Conservation (phyloP, 805 yeast species). For the Spathaspora arborariae region DNA sequence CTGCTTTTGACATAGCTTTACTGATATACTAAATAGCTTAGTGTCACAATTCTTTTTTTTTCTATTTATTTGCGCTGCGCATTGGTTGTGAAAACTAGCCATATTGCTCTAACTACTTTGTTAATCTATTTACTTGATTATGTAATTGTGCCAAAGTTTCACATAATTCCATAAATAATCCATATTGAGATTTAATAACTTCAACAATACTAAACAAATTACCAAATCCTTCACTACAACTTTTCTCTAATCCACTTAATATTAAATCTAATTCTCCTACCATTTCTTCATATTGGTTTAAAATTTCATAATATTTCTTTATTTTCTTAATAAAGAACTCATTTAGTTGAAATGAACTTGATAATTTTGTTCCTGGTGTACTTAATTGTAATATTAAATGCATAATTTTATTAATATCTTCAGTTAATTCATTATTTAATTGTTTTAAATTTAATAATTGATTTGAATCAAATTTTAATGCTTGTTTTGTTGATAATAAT, state of each 20-base stretch:
- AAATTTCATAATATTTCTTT: slow-evolving; percentile 43
- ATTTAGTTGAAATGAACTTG: slow-evolving; percentile 53
- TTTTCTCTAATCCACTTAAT: slow-evolving; percentile 39
- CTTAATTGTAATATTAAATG: slow-evolving; percentile 48
- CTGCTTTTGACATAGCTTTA: slow-evolving; percentile 21
- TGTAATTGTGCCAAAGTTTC: slow-evolving; percentile 72
- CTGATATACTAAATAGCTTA: not conserved
- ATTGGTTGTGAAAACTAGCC: not conserved
- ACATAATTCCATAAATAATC: slow-evolving; percentile 69
- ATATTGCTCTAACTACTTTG: slow-evolving; percentile 7
- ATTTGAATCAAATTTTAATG: slow-evolving; percentile 46
- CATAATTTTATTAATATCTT: slow-evolving; percentile 52
- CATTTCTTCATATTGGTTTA: slow-evolving; percentile 58
- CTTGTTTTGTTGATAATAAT: slow-evolving; percentile 62
- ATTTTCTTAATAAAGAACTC: slow-evolving; percentile 51
- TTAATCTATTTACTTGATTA: slow-evolving; percentile 23
- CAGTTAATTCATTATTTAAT: slow-evolving; percentile 38
- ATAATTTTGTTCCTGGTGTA: slow-evolving; percentile 54
- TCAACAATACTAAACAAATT: slow-evolving; percentile 47
- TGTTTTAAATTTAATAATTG: slow-evolving; percentile 31
- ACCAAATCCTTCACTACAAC: slow-evolving; percentile 38
- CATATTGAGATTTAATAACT: slow-evolving; percentile 65
- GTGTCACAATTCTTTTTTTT: not conserved
- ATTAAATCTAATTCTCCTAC: slow-evolving; percentile 59
- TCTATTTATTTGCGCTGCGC: not conserved